These are phyloP conservation scores for Glaciozyma martinii DNA, from an alignment of 768 basidiomycete species.

Conservation along the genomic window DNA sequence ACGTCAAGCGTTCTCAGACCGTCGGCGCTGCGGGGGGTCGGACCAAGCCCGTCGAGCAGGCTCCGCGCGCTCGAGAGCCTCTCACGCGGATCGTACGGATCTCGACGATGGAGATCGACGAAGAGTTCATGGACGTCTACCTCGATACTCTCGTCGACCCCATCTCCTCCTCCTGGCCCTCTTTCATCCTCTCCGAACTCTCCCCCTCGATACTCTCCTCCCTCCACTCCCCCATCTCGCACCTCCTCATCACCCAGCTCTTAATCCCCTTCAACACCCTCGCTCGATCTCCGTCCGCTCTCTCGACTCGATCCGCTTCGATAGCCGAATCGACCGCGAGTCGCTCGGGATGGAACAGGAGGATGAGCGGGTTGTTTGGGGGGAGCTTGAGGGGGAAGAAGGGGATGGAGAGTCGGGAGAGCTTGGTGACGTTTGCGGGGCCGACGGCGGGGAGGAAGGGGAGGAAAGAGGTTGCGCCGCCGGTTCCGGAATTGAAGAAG, in stretches of 20 bases:
- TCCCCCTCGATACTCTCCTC: too few species aligned
- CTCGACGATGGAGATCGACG: neutral
- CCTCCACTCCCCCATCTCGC: neutral
- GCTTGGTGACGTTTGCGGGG: too few species aligned
- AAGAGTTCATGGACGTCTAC: conserved; percentile 18
- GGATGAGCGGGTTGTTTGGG: neutral
- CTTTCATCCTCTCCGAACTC: neutral
- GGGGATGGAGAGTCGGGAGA: neutral
- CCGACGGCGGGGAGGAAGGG: too few species aligned
- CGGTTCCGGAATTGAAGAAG: too few species aligned
- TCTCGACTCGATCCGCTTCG: neutral
- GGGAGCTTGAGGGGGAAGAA: neutral
- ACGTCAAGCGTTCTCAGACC: neutral
- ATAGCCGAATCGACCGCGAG: neutral
- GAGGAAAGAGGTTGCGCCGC: too few species aligned
- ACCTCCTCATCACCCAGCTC: conserved; percentile 4
- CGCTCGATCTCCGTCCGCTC: neutral
- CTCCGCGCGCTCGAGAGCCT: too few species aligned
- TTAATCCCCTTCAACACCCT: neutral
- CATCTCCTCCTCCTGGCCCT: neutral
- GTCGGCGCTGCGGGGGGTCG: neutral
- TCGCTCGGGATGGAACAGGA: neutral
- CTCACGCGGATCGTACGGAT: neutral
- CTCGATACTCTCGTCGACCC: conserved; percentile 18
- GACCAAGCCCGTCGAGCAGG: neutral